A percentile compares a stretch with the other conserved stretches of the same genome.
phyloP scores from a whole-genome alignment of 768 basidiomycete species.

The Termitomyces sp. region DNA sequence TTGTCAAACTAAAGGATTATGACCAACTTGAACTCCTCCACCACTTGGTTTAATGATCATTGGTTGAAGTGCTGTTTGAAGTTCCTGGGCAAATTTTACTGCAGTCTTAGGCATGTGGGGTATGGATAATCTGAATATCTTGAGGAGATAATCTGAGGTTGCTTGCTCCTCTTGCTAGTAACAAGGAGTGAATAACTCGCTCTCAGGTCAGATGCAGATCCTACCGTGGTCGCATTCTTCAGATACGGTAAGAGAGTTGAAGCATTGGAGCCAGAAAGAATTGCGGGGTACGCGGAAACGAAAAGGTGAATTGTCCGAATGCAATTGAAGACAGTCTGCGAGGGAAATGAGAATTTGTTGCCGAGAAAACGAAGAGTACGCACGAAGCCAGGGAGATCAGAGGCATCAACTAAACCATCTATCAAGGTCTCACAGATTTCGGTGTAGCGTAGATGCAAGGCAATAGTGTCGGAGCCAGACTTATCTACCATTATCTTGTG shows the following conservation, averaged over 20 bases:
- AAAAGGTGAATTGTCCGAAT: conserved; percentile 83
- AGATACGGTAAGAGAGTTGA: conserved; percentile 86
- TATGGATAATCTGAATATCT: conserved; percentile 80
- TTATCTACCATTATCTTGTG: conserved; percentile 78
- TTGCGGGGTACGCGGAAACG: conserved; percentile 72
- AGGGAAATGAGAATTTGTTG: background rate
- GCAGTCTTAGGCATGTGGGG: conserved; percentile 89
- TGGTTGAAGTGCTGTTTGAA: conserved; percentile 76
- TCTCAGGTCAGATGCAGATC: background rate
- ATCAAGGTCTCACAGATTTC: conserved; percentile 85
- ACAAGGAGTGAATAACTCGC: background rate
- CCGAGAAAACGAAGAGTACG: conserved; percentile 19
- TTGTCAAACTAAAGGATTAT: background rate
- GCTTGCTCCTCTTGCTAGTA: conserved; percentile 73
- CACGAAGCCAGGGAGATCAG: conserved; percentile 73
- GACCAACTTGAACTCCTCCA: conserved; percentile 58
- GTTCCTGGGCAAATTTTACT: conserved; percentile 79
- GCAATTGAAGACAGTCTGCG: conserved; percentile 78
- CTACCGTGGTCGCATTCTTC: conserved; percentile 72
- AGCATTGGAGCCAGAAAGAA: conserved; percentile 81
- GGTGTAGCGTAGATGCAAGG: conserved; percentile 61
- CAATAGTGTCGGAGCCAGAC: conserved; percentile 44
- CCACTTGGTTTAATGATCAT: conserved; percentile 85
- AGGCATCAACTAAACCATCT: conserved; percentile 83
- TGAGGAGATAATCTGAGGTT: conserved; percentile 81